phyloP scores from a whole-genome alignment of 2,329 filamentous ascomycete genomes.

The Aplosporella prunicola region DNA sequence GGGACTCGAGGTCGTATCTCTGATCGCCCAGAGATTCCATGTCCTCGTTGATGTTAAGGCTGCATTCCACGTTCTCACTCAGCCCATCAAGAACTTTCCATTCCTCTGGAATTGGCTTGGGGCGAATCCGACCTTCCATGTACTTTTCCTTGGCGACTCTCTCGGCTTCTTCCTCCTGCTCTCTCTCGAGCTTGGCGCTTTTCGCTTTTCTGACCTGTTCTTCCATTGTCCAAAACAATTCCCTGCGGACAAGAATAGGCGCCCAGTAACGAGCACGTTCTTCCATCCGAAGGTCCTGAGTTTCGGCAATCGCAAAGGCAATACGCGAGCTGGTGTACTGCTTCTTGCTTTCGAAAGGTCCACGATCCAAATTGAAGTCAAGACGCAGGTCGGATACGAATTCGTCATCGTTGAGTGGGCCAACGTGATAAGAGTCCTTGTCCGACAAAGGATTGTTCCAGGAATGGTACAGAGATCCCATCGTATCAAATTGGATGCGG shows the following conservation, averaged over 20 bases:
- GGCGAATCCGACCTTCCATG: no score
- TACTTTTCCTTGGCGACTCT: no score
- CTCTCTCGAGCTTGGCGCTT: no score
- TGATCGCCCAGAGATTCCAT: no score
- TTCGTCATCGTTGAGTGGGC: neutral
- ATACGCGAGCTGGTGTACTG: neutral
- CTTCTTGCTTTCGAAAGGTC: neutral
- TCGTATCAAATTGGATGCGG: slow-evolving; percentile 5
- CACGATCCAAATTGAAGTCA: neutral
- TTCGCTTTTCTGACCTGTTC: no score
- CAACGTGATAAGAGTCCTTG: neutral
- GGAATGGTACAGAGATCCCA: slow-evolving; percentile 1
- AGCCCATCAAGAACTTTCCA: no score
- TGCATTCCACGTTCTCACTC: no score
- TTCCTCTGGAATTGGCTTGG: no score
- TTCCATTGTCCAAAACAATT: no score
- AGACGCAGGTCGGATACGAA: neutral
- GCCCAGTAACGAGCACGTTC: neutral
- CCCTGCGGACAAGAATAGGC: no score
- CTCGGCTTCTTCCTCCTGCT: no score
- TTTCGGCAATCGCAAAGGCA: neutral
- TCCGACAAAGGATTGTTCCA: neutral
- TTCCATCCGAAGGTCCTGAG: neutral
- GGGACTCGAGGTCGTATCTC: neutral
- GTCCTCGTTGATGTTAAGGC: no score